Evolutionary conservation across 805 yeast genomes (phyloP).

Genomic region (Ogataea pilisensis): DNA sequence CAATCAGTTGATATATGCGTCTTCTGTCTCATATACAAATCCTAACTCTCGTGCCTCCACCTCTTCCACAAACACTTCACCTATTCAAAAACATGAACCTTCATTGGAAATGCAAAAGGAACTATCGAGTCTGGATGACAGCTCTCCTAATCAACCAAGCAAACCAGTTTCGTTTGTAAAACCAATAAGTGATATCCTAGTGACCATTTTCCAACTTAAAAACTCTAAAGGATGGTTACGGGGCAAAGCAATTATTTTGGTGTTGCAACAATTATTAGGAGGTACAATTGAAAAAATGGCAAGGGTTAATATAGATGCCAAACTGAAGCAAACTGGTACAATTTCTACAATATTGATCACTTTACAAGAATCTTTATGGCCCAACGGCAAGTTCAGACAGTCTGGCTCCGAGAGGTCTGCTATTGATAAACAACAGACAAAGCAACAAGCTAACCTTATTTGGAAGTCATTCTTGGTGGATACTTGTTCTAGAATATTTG

Average conservation of each 20-base stretch:
- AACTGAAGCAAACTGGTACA: constrained; percentile 39
- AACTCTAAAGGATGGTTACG: constrained; percentile 69
- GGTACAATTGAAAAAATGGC: constrained; percentile 73
- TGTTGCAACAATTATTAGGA: constrained; percentile 82
- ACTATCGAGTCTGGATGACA: constrained; percentile 47
- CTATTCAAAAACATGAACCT: constrained; percentile 10
- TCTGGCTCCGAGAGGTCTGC: constrained; percentile 41
- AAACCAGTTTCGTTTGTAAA: constrained; percentile 54
- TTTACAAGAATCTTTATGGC: constrained; percentile 40
- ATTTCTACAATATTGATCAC: constrained; percentile 37
- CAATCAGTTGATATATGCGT: constrained; percentile 17
- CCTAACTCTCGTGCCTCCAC: background rate
- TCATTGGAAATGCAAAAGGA: constrained; percentile 48
- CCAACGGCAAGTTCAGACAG: constrained; percentile 46
- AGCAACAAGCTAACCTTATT: constrained; percentile 53
- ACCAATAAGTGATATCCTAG: constrained; percentile 75
- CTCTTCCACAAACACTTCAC: background rate
- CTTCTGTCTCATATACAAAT: constrained; percentile 1
- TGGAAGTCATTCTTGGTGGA: constrained; percentile 59
- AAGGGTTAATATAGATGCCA: constrained; percentile 38
- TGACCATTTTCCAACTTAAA: constrained; percentile 62
- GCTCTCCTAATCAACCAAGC: constrained; percentile 10
- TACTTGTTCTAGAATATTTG: constrained; percentile 69
- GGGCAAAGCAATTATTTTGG: constrained; percentile 76
- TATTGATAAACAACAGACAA: constrained; percentile 48